Evolutionary conservation across 306 rosid species (phyloP), one percentile per base, ranked within the genome.

Genomic region (Lagenaria siceraria): DNA sequence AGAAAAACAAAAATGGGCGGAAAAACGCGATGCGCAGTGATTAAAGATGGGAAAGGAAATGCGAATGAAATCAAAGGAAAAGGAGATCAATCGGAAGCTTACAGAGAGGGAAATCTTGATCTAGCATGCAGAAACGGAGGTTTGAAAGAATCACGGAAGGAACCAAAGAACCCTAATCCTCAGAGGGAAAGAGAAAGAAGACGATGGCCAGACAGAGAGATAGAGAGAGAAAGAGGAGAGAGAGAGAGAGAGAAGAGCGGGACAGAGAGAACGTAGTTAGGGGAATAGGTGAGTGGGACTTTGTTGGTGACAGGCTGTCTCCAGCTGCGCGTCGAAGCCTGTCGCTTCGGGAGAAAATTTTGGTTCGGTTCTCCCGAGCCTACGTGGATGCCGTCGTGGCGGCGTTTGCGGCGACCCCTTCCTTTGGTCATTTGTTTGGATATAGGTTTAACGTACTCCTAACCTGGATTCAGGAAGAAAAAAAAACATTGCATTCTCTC

Each of bases 261-360:
- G 77, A 58, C 82, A 24, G 79, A 76, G 79, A 7, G 86, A 84
- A 73, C 79, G 90, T 63, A 82, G 87, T 80, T 85, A 62, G 86
- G 87, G 91, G 86, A 85, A 85, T 83, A 78, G 88, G 91, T 90
- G 96, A 95, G 98, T 95, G 98, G 97, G 91, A 95, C 97, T 92
- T 94, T 87, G 97, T 94, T 94, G 98, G 87, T 86, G 88, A 94
- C 98, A 94, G 96, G 73, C 97, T 94, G 97, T 94, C 91, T 87
- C 97, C 98, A 94, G 98, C 95, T 92, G 97, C 88, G 83, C 81
- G 7, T 74, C 93, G 88, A 84, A 89, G 81, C 88, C 96, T 83
- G 19, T 19, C 43, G 96, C 35, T 86, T 86, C 87, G 96, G 82
- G 54, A 35, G 76, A 80, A 74, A 75, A 74, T 38, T 78, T 83